Conservation (phyloP, 2,329 filamentous ascomycete species). For the Xylariales sp. region DNA sequence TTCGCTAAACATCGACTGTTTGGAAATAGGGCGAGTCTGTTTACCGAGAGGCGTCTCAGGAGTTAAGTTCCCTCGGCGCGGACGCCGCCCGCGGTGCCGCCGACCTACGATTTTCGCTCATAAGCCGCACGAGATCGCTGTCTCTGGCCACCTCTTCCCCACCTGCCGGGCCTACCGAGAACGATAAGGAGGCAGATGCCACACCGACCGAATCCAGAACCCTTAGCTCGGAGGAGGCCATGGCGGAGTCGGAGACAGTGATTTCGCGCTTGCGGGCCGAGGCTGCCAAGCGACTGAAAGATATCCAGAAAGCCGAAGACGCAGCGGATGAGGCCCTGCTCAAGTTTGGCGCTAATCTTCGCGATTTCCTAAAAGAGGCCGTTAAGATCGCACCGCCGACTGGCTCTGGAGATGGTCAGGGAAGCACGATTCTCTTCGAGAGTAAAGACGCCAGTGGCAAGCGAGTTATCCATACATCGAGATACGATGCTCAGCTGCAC, state of each 20-base stretch:
- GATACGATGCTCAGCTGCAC: conserved; percentile 93
- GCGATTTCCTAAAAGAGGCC: conserved; percentile 86
- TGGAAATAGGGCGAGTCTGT: conserved; percentile 64
- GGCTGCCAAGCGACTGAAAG: conserved; percentile 78
- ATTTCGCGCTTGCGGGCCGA: conserved; percentile 72
- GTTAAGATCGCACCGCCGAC: conserved; percentile 79
- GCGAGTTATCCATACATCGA: conserved; percentile 88
- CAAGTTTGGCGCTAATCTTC: conserved; percentile 84
- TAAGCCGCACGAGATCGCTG: conserved; percentile 69
- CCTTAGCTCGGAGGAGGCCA: conserved; percentile 36
- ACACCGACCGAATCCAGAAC: conserved; percentile 41
- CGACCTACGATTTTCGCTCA: conserved; percentile 62
- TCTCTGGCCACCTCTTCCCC: conserved; percentile 51
- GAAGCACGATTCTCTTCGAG: conserved; percentile 77
- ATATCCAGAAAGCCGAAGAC: conserved; percentile 89
- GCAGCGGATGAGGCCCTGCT: conserved; percentile 93
- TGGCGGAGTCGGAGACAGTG: conserved; percentile 55
- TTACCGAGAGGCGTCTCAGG: conserved; percentile 82
- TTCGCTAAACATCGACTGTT: conserved; percentile 13
- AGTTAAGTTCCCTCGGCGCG: conserved; percentile 72
- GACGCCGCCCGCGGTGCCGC: conserved; percentile 80
- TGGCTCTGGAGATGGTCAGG: conserved; percentile 41
- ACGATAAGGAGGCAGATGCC: conserved; percentile 29
- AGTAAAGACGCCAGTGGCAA: conserved; percentile 88
- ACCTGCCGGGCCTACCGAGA: conserved; percentile 23